Evolutionary conservation across 164 flowering plant genomes (phyloP).

Genomic region (Dillenia suffruticosa): DNA sequence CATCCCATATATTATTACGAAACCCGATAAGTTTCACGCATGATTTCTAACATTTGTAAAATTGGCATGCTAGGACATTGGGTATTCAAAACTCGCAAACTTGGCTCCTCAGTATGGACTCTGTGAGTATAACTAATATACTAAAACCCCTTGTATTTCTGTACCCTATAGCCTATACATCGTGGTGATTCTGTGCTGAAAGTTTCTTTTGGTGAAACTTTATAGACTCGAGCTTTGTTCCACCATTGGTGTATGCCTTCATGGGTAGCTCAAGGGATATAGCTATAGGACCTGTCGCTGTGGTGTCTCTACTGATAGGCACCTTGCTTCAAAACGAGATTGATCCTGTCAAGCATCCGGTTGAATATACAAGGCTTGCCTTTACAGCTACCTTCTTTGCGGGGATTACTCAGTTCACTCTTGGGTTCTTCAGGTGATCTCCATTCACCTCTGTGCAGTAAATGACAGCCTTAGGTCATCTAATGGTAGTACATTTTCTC

Average conservation of each 20-base stretch:
- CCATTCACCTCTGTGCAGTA: background rate
- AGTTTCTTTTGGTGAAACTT: constrained; percentile 2
- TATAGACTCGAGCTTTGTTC: constrained; percentile 91
- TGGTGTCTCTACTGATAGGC: constrained; percentile 84
- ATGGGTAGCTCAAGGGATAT: constrained; percentile 99
- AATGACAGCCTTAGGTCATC: background rate
- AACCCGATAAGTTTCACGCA: background rate
- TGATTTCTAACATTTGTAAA: background rate
- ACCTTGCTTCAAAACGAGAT: constrained; percentile 66
- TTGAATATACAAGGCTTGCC: constrained; percentile 66
- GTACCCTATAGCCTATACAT: background rate
- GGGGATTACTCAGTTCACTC: constrained; percentile 78
- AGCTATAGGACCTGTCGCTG: constrained; percentile 97
- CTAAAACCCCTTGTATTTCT: background rate
- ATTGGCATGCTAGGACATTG: constrained; percentile 51
- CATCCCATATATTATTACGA: background rate
- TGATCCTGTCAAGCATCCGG: constrained; percentile 37
- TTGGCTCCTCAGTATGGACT: constrained; percentile 62
- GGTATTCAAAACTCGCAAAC: constrained; percentile 67
- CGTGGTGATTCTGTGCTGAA: background rate
- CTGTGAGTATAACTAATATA: constrained; percentile 39
- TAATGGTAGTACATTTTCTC: background rate
- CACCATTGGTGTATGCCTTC: constrained; percentile 89
- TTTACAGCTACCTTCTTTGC: constrained; percentile 98
- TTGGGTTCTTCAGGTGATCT: constrained; percentile 76